Base-by-base conservation (phyloP, 2,329 filamentous ascomycete species). In the Plectosphaerella sp. region DNA sequence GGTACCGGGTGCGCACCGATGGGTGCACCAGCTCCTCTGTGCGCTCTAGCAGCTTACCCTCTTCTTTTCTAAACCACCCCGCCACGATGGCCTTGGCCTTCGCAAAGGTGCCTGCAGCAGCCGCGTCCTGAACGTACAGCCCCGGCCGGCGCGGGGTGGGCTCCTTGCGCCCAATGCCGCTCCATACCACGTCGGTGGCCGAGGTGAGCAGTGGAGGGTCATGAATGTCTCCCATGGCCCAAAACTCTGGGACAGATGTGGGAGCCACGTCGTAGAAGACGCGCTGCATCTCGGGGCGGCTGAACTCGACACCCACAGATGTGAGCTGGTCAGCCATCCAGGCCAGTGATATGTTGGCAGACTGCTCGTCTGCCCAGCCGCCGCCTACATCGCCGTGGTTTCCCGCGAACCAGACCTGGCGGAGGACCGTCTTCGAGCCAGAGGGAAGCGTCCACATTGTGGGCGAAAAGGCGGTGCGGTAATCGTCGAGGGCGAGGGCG, bases 341-440 rank as follows among this genome's bases (percentile, higher is more conserved):
- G 6, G 59, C 58, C 12, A 62, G 51, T 1, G 60, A 45, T 10
- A 62, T 58, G 14, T 52, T 59, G 28, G 59, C 59, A 2, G 58
- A 57, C 39, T 61, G 58, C 35, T 59, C 53, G 14, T 62, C 59
- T 4, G 52, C 43, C 75, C 78, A 83, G 1, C 81, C 81, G 25
- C 81, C 82, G 8, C 81, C 81, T 46, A 84, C 80, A 55, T 84
- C 80, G 15, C 77, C 79, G 60, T 86, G 83, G 50, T 74, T 75
- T 14, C 82, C 82, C 0, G 81, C 77, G 59, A 86, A 86, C 76
- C 77, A 79, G 12, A 60, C 59, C 35, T 62, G 60, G 2, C 55
- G 54, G 18, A 62, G 60, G 2, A 55, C 45, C 2, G 56, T 57
- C 4, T 43, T 51, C 1, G 33, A 47, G 47, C 59, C 56, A 4